phyloP scores from a whole-genome alignment of 495 filamentous ascomycete species.

The Eremomyces bilateralis region DNA sequence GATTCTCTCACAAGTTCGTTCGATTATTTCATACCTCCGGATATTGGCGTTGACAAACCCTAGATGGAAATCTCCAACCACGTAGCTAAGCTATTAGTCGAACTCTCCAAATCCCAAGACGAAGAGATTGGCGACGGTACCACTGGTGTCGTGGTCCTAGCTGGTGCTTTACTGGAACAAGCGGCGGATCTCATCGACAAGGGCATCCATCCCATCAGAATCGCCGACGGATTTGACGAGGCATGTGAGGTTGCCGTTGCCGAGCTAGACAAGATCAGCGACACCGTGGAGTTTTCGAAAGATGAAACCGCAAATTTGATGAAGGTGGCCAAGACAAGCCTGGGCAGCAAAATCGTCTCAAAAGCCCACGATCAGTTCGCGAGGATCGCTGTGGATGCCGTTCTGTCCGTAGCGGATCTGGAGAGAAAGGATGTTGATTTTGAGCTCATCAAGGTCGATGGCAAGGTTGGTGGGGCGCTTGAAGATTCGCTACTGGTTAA shows the following conservation, averaged over 20 bases:
- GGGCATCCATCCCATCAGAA: slow-evolving; percentile 94
- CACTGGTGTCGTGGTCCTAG: slow-evolving; percentile 91
- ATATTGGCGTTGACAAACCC: too few species aligned
- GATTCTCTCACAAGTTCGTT: slow-evolving; percentile 59
- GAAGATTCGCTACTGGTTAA: slow-evolving; percentile 89
- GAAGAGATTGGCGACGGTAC: slow-evolving; percentile 98
- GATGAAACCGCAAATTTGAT: slow-evolving; percentile 62
- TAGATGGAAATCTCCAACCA: slow-evolving; percentile 98
- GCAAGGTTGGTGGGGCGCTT: slow-evolving; percentile 89
- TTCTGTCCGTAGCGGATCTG: slow-evolving; percentile 88
- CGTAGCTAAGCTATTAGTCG: slow-evolving; percentile 87
- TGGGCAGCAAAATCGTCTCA: slow-evolving; percentile 98
- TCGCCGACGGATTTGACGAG: slow-evolving; percentile 93
- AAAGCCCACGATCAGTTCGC: slow-evolving; percentile 98
- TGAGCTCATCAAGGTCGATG: slow-evolving; percentile 97
- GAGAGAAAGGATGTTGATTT: slow-evolving; percentile 97
- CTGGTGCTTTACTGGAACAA: slow-evolving; percentile 85
- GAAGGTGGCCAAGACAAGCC: slow-evolving; percentile 84
- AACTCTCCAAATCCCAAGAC: slow-evolving; percentile 97
- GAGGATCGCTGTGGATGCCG: slow-evolving; percentile 88
- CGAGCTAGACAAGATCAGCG: slow-evolving; percentile 81
- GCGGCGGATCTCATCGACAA: slow-evolving; percentile 99
- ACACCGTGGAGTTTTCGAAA: slow-evolving; percentile 63
- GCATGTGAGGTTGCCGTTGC: slow-evolving; percentile 90
- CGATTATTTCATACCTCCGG: background rate